Base-by-base conservation (phyloP, 805 yeast species). In the Metschnikowia koreensis region DNA sequence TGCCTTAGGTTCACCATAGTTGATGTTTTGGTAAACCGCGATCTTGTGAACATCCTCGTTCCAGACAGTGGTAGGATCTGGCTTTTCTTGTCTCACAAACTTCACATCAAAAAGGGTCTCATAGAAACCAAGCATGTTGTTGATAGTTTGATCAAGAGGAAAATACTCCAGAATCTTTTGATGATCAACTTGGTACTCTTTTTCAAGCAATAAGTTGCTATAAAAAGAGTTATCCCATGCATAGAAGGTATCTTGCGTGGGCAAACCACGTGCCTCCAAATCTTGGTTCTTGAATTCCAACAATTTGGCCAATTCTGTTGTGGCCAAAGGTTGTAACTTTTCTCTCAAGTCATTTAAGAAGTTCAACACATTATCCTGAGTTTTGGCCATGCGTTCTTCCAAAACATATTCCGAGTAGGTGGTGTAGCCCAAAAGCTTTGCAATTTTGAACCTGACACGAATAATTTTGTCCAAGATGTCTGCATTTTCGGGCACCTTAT, bases 301-400 rank as follows among this genome's bases (percentile, higher is more conserved):
- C 59, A 89, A 70, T 13, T 56, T 62, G 27, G 68, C 71, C 46
- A 80, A 63, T 61, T 89, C 93, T 45, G 75, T 67, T 47, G 66
- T 60, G 27, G 87, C 96, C 36, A 83, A 66, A 7, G 87, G 87
- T 33, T 72, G 69, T 47, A 88, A 73, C 64, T 84, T 86, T 3
- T 61, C 59, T 56, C 76, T 78, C 62, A 89, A 75, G 63, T 87
- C 92, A 27, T 73, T 63, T 58, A 89, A 76, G 62, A 89, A 89
- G 36, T 68, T 63, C 59, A 79, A 63, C 17, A 88, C 96, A 26
- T 71, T 80, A 43, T 75, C 73, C 40, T 85, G 81, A 28, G 73
- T 76, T 62, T 89, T 86, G 40, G 96, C 96, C 92, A 89, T 86
- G 65, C 90, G 80, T 48, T 83, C 86, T 56, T 89, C 93, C 57